A percentile compares a stretch with the other conserved stretches of the same genome.
Conservation (phyloP, 129 eudicot genomes). For the Mikania micrantha region DNA sequence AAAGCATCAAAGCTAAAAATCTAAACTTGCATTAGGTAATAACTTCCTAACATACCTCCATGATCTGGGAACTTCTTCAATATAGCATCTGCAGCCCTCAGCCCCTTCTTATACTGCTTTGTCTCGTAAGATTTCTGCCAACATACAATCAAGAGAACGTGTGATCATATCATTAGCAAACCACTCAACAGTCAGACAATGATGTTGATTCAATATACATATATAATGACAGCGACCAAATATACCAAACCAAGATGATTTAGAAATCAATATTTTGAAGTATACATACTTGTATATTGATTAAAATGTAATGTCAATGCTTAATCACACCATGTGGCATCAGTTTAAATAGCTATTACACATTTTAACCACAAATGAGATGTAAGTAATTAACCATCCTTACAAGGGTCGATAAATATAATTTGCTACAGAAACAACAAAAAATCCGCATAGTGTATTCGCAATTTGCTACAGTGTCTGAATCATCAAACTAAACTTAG, state of each 20-base stretch:
- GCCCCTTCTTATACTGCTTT: slow-evolving; percentile 90
- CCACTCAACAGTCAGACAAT: slow-evolving; percentile 3
- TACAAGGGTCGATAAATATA: not conserved
- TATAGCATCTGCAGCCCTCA: slow-evolving; percentile 94
- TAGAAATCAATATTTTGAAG: not conserved
- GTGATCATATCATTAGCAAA: slow-evolving; percentile 7
- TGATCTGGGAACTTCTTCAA: slow-evolving; percentile 91
- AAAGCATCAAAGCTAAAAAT: not conserved
- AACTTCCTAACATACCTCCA: slow-evolving; percentile 65
- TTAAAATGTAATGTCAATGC: not conserved
- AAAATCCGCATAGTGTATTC: not conserved
- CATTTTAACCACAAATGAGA: too few species aligned
- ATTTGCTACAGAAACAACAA: not conserved
- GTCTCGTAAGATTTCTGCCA: slow-evolving; percentile 96
- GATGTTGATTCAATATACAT: not conserved
- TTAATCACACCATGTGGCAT: too few species aligned
- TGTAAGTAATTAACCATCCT: too few species aligned
- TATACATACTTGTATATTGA: not conserved
- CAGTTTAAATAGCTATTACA: too few species aligned
- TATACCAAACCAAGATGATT: not conserved
- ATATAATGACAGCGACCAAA: not conserved
- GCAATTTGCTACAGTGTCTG: not conserved
- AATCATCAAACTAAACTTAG: not conserved
- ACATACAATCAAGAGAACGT: slow-evolving; percentile 1
- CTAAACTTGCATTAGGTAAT: not conserved